These are phyloP conservation scores for Calonectria pseudoreteaudii DNA, from an alignment of 2,329 filamentous ascomycete genomes.

Conservation along the genomic window DNA sequence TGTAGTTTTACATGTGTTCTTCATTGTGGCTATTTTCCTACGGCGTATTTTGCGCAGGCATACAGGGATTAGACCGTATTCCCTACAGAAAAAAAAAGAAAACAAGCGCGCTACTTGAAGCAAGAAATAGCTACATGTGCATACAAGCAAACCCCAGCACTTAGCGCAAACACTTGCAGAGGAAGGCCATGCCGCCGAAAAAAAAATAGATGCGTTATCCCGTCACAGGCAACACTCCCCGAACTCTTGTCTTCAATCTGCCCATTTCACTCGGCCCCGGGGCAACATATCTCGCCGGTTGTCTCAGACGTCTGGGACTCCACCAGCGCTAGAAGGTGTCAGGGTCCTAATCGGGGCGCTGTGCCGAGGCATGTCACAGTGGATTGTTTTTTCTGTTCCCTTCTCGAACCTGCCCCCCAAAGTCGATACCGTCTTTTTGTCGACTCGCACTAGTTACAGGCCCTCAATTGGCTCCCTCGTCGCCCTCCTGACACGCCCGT, in stretches of 20 bases:
- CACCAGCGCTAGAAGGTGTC: constrained; percentile 27
- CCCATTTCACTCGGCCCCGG: constrained; percentile 30
- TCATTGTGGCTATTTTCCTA: neutral
- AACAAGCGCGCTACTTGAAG: neutral
- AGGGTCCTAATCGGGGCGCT: constrained; percentile 33
- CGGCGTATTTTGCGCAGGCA: neutral
- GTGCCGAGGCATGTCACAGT: constrained; percentile 38
- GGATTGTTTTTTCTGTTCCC: neutral
- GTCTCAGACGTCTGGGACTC: constrained; percentile 21
- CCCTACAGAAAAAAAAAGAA: neutral
- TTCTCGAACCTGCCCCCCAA: neutral
- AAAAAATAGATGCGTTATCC: neutral
- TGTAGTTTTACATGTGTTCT: neutral
- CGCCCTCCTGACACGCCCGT: neutral
- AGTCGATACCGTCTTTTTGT: neutral
- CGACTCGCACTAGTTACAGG: neutral
- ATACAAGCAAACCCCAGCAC: neutral
- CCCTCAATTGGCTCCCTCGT: neutral
- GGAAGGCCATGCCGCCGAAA: neutral
- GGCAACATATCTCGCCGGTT: constrained; percentile 34
- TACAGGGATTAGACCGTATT: neutral
- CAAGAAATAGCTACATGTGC: neutral
- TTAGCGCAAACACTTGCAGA: neutral
- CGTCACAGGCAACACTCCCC: neutral
- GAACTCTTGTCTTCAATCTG: neutral